Conservation (phyloP, 2,329 filamentous ascomycete species). For the Venturiaceae sp. region DNA sequence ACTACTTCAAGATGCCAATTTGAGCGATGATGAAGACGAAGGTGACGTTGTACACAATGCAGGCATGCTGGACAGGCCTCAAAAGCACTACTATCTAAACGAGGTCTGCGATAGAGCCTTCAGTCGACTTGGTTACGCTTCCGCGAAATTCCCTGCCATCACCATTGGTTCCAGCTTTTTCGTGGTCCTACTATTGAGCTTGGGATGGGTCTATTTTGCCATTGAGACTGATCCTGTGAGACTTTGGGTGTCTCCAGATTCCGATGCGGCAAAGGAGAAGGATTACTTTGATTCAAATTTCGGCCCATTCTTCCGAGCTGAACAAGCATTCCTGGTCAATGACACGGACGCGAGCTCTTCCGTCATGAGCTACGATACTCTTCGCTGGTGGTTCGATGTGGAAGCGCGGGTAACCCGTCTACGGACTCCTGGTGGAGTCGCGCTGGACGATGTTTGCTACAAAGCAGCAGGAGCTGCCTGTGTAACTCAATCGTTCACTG, state of each 20-base stretch:
- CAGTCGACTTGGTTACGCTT: conserved; percentile 66
- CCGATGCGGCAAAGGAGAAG: conserved; percentile 85
- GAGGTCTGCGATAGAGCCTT: conserved; percentile 73
- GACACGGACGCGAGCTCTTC: conserved; percentile 63
- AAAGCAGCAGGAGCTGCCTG: conserved; percentile 86
- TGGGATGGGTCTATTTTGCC: conserved; percentile 83
- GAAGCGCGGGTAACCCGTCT: conserved; percentile 67
- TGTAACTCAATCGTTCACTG: conserved; percentile 85
- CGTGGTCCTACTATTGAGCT: conserved; percentile 66
- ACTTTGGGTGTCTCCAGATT: conserved; percentile 94
- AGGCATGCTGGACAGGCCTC: conserved; percentile 69
- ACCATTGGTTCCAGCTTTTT: conserved; percentile 72
- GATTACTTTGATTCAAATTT: conserved; percentile 88
- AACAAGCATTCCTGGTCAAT: conserved; percentile 91
- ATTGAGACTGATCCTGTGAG: conserved; percentile 84
- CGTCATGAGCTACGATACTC: conserved; percentile 78
- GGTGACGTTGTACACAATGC: conserved; percentile 70
- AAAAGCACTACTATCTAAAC: conserved; percentile 74
- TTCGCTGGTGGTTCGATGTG: conserved; percentile 89
- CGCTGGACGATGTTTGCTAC: conserved; percentile 81
- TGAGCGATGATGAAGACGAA: conserved; percentile 90
- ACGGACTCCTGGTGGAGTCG: conserved; percentile 57
- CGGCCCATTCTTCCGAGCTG: conserved; percentile 88
- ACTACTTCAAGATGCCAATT: conserved; percentile 71
- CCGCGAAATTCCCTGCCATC: conserved; percentile 73